A percentile compares a stretch with the other conserved stretches of the same genome.
These are phyloP conservation scores for Musa balbisiana DNA, from an alignment of 202 grass and related monocot genomes.

Conservation along the genomic window DNA sequence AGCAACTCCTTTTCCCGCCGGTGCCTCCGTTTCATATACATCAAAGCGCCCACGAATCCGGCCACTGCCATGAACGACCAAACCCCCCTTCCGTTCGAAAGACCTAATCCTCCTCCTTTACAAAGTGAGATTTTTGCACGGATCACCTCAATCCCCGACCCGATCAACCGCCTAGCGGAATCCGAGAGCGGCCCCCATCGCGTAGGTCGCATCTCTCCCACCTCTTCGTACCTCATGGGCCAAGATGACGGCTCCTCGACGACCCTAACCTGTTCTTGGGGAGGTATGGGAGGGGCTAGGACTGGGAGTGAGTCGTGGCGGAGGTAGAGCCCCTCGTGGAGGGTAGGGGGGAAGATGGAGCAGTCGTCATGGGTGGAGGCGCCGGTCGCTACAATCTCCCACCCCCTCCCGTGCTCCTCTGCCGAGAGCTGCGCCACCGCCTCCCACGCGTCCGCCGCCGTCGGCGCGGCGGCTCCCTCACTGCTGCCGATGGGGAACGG, in stretches of 20 bases:
- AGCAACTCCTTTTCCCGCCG: constrained; percentile 35
- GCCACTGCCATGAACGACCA: constrained; percentile 23
- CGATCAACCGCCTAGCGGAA: constrained; percentile 24
- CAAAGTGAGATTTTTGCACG: constrained; percentile 18
- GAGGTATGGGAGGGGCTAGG: constrained; percentile 4
- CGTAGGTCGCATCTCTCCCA: neutral
- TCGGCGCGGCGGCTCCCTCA: neutral
- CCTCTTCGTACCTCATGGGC: neutral
- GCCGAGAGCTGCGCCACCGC: neutral
- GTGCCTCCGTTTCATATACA: constrained; percentile 36
- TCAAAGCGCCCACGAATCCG: constrained; percentile 22
- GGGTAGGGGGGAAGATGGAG: constrained; percentile 54
- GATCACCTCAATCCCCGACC: constrained; percentile 26
- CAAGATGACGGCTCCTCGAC: neutral
- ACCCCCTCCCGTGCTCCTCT: neutral
- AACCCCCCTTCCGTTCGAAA: constrained; percentile 5
- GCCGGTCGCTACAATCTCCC: constrained; percentile 21
- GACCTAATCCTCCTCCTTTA: constrained; percentile 1
- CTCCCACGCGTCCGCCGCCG: neutral
- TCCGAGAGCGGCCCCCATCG: constrained; percentile 8
- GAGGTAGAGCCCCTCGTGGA: constrained; percentile 33
- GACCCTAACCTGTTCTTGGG: neutral
- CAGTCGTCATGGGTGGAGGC: constrained; percentile 36
- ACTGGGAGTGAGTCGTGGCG: constrained; percentile 12
- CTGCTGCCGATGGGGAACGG: neutral